Evolutionary conservation across 768 basidiomycete species (phyloP).

Genomic region (Calocybe indica): DNA sequence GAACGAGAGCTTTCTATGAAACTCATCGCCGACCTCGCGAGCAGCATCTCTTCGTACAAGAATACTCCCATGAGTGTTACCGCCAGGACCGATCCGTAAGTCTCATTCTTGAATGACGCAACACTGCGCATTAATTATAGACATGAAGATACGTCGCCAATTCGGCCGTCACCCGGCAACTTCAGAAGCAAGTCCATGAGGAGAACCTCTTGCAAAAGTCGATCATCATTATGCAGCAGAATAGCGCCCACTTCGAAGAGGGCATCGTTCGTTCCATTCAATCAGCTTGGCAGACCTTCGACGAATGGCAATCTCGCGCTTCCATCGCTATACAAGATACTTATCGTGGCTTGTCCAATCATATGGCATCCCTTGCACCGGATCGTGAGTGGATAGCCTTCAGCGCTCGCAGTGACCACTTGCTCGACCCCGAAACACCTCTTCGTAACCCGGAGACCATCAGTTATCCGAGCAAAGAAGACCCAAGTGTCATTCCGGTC

Average conservation of each 20-base stretch:
- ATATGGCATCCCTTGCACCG: conserved; percentile 76
- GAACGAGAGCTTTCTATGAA: conserved; percentile 87
- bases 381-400: conserved; percentile 97
- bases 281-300: conserved; percentile 95
- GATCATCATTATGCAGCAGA: conserved; percentile 97
- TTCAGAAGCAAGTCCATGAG: conserved; percentile 90
- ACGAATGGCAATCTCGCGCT: conserved; percentile 90
- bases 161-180: conserved; percentile 66
- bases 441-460: conserved; percentile 73
- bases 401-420: conserved; percentile 87
- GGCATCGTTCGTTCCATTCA: conserved; percentile 94
- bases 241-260: conserved; percentile 94
- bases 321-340: conserved; percentile 66
- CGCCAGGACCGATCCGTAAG: conserved; percentile 78
- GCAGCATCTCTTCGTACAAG: conserved; percentile 85
- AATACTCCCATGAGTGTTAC: conserved; percentile 89
- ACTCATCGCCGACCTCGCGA: conserved; percentile 81
- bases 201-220: conserved; percentile 98
- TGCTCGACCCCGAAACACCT: conserved; percentile 95
- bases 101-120: conserved; percentile 9
- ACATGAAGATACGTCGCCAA: conserved; percentile 57
- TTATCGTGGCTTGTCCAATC: conserved; percentile 61
- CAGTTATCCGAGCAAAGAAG: conserved; percentile 86
- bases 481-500: conserved; percentile 77
- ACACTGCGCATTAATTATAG: not conserved